A percentile compares a stretch with the other conserved stretches of the same genome.
phyloP scores from a whole-genome alignment of 805 yeast species.

The Scheffersomyces amazonensis region DNA sequence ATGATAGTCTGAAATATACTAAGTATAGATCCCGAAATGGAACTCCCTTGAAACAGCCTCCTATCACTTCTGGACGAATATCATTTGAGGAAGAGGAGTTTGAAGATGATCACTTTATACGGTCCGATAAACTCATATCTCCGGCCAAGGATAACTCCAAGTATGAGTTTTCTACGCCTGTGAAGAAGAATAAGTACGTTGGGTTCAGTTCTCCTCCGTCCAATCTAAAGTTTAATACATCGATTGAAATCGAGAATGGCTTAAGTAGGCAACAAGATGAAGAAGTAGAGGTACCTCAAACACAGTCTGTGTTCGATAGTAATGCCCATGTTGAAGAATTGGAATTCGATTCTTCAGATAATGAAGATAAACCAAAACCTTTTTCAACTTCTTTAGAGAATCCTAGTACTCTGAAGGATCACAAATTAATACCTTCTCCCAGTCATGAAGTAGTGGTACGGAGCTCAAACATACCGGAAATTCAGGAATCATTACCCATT shows the following conservation, averaged over 20 bases:
- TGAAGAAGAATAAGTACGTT: neutral
- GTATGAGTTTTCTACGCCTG: neutral
- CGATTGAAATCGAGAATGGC: neutral
- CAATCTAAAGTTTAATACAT: constrained; percentile 10
- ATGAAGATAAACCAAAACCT: no score
- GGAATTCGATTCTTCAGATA: constrained; percentile 26
- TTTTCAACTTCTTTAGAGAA: no score
- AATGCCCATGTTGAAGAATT: constrained; percentile 8
- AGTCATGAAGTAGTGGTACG: no score
- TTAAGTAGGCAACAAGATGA: no score
- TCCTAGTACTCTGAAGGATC: no score
- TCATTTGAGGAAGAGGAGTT: neutral
- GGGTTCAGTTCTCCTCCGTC: constrained; percentile 17
- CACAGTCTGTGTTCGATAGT: neutral
- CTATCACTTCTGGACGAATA: constrained; percentile 5
- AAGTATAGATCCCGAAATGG: constrained; percentile 13
- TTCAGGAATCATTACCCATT: no score
- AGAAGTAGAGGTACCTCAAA: no score
- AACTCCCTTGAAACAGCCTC: constrained; percentile 16
- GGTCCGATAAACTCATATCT: constrained; percentile 16
- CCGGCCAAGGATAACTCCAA: neutral
- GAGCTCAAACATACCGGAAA: no score
- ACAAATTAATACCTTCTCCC: no score
- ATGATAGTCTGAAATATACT: constrained; percentile 1
- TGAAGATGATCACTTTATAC: constrained; percentile 11